Conservation (phyloP, 495 filamentous ascomycete species). For the Lasiosphaeris hirsuta region DNA sequence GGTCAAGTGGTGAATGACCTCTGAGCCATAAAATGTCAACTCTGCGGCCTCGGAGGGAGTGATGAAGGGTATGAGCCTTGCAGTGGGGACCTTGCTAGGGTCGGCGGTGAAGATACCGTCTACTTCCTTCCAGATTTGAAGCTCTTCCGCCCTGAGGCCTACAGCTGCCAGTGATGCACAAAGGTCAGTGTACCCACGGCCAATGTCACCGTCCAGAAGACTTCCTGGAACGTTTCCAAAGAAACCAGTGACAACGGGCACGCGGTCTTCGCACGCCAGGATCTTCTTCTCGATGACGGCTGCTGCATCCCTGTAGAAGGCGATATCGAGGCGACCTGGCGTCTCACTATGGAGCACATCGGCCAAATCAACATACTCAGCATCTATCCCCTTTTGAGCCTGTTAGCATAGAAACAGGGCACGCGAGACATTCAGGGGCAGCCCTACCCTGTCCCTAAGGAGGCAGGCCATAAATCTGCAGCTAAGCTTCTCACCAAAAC, state of each 20-base stretch:
- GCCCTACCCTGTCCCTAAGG: slow-evolving; percentile 57
- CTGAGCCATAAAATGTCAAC: slow-evolving; percentile 87
- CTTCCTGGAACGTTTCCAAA: slow-evolving; percentile 84
- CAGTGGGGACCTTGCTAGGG: slow-evolving; percentile 82
- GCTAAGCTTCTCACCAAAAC: slow-evolving; percentile 89
- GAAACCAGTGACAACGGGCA: slow-evolving; percentile 81
- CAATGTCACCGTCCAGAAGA: slow-evolving; percentile 70
- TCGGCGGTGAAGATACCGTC: slow-evolving; percentile 90
- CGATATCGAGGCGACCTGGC: slow-evolving; percentile 61
- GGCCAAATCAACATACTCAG: slow-evolving; percentile 82
- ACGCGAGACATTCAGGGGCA: neutral
- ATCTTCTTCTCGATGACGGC: slow-evolving; percentile 63
- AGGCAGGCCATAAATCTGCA: slow-evolving; percentile 82
- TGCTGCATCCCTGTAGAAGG: slow-evolving; percentile 77
- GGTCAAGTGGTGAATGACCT: slow-evolving; percentile 96
- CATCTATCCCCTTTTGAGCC: slow-evolving; percentile 57
- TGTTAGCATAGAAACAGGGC: neutral
- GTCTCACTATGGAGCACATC: slow-evolving; percentile 66
- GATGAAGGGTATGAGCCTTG: slow-evolving; percentile 69
- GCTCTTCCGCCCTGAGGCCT: slow-evolving; percentile 69
- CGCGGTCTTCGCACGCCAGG: slow-evolving; percentile 60
- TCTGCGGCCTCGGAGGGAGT: slow-evolving; percentile 87
- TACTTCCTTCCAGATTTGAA: slow-evolving; percentile 93
- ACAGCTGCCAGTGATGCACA: slow-evolving; percentile 82
- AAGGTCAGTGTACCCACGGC: slow-evolving; percentile 86